These are phyloP conservation scores for Fonsecaea multimorphosa DNA, from an alignment of 2,329 filamentous ascomycete genomes.

Conservation along the genomic window DNA sequence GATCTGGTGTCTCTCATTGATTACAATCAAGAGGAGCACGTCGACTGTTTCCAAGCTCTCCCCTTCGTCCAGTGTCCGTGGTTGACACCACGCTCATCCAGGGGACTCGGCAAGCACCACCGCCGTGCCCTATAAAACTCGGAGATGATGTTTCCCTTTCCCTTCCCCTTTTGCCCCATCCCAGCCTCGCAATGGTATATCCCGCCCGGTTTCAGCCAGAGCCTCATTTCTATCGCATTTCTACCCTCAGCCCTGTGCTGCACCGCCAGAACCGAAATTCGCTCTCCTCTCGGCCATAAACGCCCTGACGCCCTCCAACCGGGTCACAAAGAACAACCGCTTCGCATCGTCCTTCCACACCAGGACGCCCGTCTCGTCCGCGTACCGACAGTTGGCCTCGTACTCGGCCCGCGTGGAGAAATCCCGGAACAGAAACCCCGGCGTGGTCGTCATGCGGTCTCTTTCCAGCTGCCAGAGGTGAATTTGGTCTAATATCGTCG, in stretches of 20 bases:
- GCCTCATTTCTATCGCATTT: neutral
- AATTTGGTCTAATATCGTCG: slow-evolving; percentile 97
- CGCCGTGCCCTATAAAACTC: no score
- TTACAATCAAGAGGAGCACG: no score
- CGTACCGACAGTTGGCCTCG: slow-evolving; percentile 63
- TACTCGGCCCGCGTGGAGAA: slow-evolving; percentile 75
- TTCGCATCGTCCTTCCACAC: slow-evolving; percentile 82
- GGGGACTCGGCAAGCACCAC: no score
- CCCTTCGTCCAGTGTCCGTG: no score
- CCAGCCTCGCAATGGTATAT: neutral
- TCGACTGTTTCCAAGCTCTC: no score
- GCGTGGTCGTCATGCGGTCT: slow-evolving; percentile 84
- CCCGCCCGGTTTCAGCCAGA: neutral
- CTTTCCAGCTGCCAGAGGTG: slow-evolving; percentile 97
- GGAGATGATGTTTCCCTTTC: no score
- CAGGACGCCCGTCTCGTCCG: slow-evolving; percentile 87
- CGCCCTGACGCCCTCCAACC: slow-evolving; percentile 84
- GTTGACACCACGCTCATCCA: no score
- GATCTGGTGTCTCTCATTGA: no score
- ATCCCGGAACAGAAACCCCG: slow-evolving; percentile 88
- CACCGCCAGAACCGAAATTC: neutral
- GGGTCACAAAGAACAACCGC: slow-evolving; percentile 88
- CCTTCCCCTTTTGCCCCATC: no score
- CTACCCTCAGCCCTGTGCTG: slow-evolving; percentile 18
- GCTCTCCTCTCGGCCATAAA: slow-evolving; percentile 71